Base-by-base conservation (phyloP, 2,329 filamentous ascomycete species). In the Alternaria brassicicola region DNA sequence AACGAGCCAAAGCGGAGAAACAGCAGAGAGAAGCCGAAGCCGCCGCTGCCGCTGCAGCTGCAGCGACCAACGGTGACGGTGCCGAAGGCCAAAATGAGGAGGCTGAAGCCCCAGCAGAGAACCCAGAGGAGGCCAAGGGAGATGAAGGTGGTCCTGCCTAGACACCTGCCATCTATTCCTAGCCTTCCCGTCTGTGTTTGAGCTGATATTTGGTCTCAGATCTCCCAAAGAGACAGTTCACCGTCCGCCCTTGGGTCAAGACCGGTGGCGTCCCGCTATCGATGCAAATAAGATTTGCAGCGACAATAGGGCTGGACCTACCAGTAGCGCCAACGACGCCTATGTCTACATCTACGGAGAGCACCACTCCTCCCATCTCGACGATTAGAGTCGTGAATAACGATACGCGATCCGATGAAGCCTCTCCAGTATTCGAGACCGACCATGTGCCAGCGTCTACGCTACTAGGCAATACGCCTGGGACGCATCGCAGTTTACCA, bases 1-100 rank as follows among this genome's bases (percentile, higher is more conserved):
- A 80, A 30, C 67, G 65, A 41, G 72, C 73, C 33, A 73, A 72
- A 56, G 81, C 80, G 1, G 85, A 85, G 62, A 80, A 82, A 66
- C 74, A 70, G 19, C 71, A 70, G 25, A 63, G 67, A 35, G 68
- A 73, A 10, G 64, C 64, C n/a, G 76, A 69, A 8, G 72, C 67
- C 3, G 76, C 69, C 15, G 71, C 69, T 1, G 66, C 62, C 4
- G 74, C 66, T 1, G 70, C 66, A 6, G 63, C 63, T 3, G 58
- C 55, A 6, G 55, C 62, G 1, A 57, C 62, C 6, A 66, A 67
- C n/a, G 69, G 69, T 15, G 66, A 69, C 30, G 65, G 59, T 17
- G 64, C 61, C 15, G 66, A 65, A 39, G 71, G 69, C 43, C 60
- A 67, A 23, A 53, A 79, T 42, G 66, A 65, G 23, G 67, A 68